phyloP scores from a whole-genome alignment of 257 asterid species.

The Nemophila menziesii region DNA sequence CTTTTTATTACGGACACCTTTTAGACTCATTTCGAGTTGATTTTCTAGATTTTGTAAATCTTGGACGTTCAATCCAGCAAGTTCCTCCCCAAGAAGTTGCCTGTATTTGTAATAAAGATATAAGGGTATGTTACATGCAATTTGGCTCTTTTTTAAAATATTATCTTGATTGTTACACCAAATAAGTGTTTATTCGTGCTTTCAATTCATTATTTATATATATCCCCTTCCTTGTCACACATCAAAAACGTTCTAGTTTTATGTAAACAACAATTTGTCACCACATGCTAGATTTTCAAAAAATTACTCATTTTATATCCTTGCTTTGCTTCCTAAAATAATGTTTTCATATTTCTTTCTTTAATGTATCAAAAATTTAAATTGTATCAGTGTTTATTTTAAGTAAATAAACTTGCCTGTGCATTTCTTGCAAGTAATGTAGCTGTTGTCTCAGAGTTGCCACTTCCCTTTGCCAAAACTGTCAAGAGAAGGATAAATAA shows the following conservation, averaged over 20 bases:
- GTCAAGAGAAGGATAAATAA: conserved; percentile 6
- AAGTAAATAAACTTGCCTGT: conserved; percentile 33
- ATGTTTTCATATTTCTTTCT: not conserved
- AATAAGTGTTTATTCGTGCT: not conserved
- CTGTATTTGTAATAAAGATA: conserved; percentile 22
- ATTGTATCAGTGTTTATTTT: not conserved
- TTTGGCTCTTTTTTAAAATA: not conserved
- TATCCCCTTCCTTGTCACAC: not conserved
- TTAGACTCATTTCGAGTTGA: conserved; percentile 49
- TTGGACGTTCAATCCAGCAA: conserved; percentile 34
- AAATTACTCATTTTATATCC: not conserved
- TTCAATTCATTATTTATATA: not conserved
- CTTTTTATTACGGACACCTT: conserved; percentile 44
- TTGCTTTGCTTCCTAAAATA: no score
- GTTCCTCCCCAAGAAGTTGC: conserved; percentile 55
- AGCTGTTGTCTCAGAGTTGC: conserved; percentile 55
- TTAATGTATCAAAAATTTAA: not conserved
- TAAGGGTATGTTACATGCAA: not conserved
- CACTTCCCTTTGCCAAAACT: conserved; percentile 78
- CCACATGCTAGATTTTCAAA: not conserved
- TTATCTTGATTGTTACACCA: not conserved
- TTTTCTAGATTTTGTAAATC: conserved; percentile 53
- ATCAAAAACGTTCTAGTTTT: not conserved
- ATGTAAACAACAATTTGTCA: not conserved
- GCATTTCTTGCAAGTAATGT: conserved; percentile 53